A percentile compares a stretch with the other conserved stretches of the same genome.
Conservation (phyloP, 352 stramenopile species). For the Globisporangium nunn region DNA sequence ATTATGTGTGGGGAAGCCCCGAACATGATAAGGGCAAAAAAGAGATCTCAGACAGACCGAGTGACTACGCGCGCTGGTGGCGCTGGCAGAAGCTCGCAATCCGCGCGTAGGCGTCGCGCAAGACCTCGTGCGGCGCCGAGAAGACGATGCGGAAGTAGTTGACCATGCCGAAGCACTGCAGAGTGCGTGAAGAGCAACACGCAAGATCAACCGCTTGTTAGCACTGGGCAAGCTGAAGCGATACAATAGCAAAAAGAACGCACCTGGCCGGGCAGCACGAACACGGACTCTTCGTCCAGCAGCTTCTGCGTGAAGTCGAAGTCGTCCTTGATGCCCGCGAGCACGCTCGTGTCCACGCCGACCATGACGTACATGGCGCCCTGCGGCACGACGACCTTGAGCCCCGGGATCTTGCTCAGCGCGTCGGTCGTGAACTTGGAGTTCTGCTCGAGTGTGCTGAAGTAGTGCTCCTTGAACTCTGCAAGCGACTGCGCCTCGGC, state of each 20-base stretch:
- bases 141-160: constrained; percentile 79
- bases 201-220: background rate
- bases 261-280: constrained; percentile 90
- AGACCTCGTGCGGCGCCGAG: constrained; percentile 53
- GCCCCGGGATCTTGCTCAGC: constrained; percentile 69
- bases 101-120: constrained; percentile 55
- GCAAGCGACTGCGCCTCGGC: constrained; percentile 50
- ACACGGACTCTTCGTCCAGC: constrained; percentile 93
- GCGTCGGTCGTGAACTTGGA: constrained; percentile 73
- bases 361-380: constrained; percentile 96
- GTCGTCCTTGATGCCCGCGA: constrained; percentile 88
- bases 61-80: constrained; percentile 17
- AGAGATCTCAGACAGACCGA: background rate
- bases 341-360: constrained; percentile 49
- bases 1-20: background rate
- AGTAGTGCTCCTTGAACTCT: constrained; percentile 83
- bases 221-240: too few relatives aligned
- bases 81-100: constrained; percentile 53
- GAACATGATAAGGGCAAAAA: background rate
- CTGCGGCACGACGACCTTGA: constrained; percentile 85
- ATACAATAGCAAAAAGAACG: background rate
- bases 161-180: constrained; percentile 46
- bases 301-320: constrained; percentile 92
- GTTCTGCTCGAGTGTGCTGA: constrained; percentile 81
- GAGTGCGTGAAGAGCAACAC: background rate